Conservation (phyloP, 148 eudicot species). For the Polygonum maritimum region DNA sequence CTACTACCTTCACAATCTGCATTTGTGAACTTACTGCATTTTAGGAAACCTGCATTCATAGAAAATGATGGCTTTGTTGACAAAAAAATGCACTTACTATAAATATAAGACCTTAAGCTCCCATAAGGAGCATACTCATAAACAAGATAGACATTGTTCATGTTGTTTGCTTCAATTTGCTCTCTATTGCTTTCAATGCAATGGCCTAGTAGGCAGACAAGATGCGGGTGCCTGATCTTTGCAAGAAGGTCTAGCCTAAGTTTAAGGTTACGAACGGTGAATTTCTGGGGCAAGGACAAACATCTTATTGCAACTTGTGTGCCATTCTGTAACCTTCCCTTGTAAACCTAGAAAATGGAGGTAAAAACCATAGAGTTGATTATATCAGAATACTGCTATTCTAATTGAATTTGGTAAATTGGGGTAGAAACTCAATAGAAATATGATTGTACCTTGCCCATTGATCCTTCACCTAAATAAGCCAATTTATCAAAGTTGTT, state of each 20-base stretch:
- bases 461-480: slow-evolving; percentile 56
- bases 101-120: slow-evolving; percentile 35
- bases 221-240: slow-evolving; percentile 54
- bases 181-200: slow-evolving; percentile 36
- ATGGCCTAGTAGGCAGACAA: slow-evolving; percentile 63
- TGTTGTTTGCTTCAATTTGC: slow-evolving; percentile 21
- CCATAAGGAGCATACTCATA: slow-evolving; percentile 58
- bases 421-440: neutral
- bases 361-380: neutral
- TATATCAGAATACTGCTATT: neutral
- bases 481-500: slow-evolving; percentile 43
- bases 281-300: slow-evolving; percentile 38
- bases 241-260: slow-evolving; percentile 62
- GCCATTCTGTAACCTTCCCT: slow-evolving; percentile 56
- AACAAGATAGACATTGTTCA: slow-evolving; percentile 47
- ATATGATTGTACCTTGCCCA: slow-evolving; percentile 45
- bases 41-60: neutral
- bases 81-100: slow-evolving; percentile 29
- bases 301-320: slow-evolving; percentile 52
- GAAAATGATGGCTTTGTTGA: neutral
- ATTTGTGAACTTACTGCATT: neutral
- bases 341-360: slow-evolving; percentile 33
- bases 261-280: slow-evolving; percentile 47
- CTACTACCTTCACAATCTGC: slow-evolving; percentile 26
- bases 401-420: neutral